Evolutionary conservation across 805 yeast species (phyloP).

Genomic region (Wilhelminamyces savonicus): DNA sequence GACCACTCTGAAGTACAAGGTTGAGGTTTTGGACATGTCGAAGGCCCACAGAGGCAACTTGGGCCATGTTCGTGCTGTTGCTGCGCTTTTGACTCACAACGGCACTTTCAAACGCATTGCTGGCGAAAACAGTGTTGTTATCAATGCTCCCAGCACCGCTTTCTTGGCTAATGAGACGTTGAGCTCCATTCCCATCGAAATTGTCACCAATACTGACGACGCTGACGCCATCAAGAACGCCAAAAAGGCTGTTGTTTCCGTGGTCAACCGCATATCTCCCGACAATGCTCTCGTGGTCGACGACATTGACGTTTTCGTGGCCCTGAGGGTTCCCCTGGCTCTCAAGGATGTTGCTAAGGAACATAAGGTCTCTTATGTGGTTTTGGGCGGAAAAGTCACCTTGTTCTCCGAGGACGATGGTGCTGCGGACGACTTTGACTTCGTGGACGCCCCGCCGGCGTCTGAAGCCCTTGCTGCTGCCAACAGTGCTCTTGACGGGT

Average conservation of each 20-base stretch:
- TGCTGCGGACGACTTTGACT: constrained; percentile 50
- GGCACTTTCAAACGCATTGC: constrained; percentile 41
- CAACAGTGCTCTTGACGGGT: constrained; percentile 44
- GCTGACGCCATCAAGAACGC: constrained; percentile 50
- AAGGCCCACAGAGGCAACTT: constrained; percentile 81
- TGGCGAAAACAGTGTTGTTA: constrained; percentile 27
- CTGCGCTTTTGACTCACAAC: constrained; percentile 55
- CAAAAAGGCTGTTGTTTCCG: constrained; percentile 64
- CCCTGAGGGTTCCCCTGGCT: constrained; percentile 37
- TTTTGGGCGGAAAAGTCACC: constrained; percentile 48
- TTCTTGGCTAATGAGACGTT: constrained; percentile 32
- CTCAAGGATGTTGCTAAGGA: constrained; percentile 37
- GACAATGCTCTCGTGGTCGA: constrained; percentile 47
- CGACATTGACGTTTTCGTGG: constrained; percentile 64
- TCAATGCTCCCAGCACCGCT: constrained; percentile 32
- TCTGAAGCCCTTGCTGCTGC: constrained; percentile 48
- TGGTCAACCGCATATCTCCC: constrained; percentile 72
- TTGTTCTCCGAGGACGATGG: constrained; percentile 41
- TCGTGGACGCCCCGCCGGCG: constrained; percentile 63
- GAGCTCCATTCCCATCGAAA: constrained; percentile 51
- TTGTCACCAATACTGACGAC: constrained; percentile 45
- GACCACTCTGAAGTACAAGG: constrained; percentile 51
- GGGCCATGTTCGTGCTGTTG: constrained; percentile 70
- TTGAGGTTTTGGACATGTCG: constrained; percentile 73
- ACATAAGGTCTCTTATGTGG: constrained; percentile 50